Evolutionary conservation across 2,329 filamentous ascomycete species (phyloP).

Genomic region (Dactylellina drechsleri): DNA sequence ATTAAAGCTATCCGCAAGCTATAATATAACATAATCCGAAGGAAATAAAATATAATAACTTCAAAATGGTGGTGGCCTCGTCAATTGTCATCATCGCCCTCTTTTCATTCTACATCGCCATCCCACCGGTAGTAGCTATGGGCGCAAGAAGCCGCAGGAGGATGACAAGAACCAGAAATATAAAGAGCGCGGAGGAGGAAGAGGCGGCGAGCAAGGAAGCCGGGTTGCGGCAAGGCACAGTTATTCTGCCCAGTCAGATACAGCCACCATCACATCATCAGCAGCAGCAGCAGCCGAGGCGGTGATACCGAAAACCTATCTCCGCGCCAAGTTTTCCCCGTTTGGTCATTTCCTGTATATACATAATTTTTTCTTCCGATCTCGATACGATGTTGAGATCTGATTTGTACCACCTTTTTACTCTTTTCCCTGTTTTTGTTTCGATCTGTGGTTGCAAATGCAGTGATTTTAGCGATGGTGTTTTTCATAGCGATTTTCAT

Average conservation of each 20-base stretch:
- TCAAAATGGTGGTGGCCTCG: conserved; percentile 40
- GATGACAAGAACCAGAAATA: background rate
- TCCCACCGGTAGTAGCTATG: conserved; percentile 36
- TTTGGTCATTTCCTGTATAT: background rate
- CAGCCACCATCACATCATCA: background rate
- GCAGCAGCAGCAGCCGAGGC: too few relatives aligned
- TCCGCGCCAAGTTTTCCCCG: background rate
- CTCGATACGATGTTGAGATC: conserved; percentile 1
- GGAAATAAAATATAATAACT: background rate
- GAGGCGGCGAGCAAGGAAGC: conserved; percentile 8
- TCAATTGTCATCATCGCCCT: conserved; percentile 43
- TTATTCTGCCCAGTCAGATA: background rate
- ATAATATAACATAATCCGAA: too few relatives aligned
- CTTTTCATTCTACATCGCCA: conserved; percentile 49
- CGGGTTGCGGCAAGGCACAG: background rate
- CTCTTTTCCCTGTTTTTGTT: background rate
- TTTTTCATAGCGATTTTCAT: background rate
- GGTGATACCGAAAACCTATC: background rate
- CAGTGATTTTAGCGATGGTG: background rate
- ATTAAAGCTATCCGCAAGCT: too few relatives aligned
- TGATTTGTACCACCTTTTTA: background rate
- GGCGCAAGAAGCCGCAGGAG: conserved; percentile 29
- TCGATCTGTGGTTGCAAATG: background rate
- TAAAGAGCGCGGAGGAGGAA: background rate
- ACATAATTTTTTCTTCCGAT: background rate